Conservation (phyloP, 2,329 filamentous ascomycete species). For the Penicillium sp. region DNA sequence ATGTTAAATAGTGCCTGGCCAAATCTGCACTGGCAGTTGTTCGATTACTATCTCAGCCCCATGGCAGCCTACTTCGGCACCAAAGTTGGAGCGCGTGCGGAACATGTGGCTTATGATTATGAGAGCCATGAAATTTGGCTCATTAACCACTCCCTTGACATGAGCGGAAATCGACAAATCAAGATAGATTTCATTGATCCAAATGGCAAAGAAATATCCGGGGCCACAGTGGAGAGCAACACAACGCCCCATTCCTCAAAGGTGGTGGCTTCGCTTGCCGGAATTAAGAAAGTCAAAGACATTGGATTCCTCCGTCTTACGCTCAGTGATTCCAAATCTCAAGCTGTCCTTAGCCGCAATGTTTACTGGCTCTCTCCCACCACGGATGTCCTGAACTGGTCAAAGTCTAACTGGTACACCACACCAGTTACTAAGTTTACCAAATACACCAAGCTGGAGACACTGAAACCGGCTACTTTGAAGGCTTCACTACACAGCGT, state of each 20-base stretch:
- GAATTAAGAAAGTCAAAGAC: constrained; percentile 38
- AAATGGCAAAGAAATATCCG: constrained; percentile 47
- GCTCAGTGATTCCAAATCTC: constrained; percentile 38
- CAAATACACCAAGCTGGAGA: constrained; percentile 49
- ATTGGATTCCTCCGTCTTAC: constrained; percentile 54
- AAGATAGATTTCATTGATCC: constrained; percentile 52
- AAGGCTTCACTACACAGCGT: constrained; percentile 25
- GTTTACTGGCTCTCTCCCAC: constrained; percentile 59
- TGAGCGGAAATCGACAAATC: constrained; percentile 45
- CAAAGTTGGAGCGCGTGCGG: constrained; percentile 52
- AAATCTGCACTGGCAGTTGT: constrained; percentile 64
- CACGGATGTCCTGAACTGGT: constrained; percentile 56
- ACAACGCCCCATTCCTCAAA: constrained; percentile 51
- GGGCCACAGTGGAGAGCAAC: constrained; percentile 28
- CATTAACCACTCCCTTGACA: constrained; percentile 54
- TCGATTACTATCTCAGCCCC: constrained; percentile 62
- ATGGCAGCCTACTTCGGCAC: constrained; percentile 61
- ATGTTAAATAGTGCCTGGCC: constrained; percentile 68
- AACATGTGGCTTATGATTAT: constrained; percentile 60
- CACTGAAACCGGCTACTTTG: constrained; percentile 42
- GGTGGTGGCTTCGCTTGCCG: constrained; percentile 35
- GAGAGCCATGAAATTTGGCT: constrained; percentile 48
- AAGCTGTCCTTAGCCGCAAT: constrained; percentile 52
- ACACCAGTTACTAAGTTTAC: constrained; percentile 57
- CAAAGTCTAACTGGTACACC: constrained; percentile 58